Evolutionary conservation across 345 rosid genomes (phyloP), one percentile per base, ranked within the genome.

Genomic region (Punica granatum): DNA sequence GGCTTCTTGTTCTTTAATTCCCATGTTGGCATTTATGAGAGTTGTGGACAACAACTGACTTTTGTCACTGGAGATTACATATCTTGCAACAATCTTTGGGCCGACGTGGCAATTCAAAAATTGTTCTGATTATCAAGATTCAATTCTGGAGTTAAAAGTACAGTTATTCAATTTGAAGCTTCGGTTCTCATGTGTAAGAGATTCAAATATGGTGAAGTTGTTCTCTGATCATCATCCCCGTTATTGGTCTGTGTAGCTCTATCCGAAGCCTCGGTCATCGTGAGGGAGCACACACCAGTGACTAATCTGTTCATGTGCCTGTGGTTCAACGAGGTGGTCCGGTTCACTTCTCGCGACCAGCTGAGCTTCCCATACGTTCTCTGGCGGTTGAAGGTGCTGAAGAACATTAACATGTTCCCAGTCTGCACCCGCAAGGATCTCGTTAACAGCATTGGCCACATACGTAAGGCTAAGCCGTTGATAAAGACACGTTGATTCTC

Each of bases 281-380:
- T 86, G 76, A 82, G 98, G 81, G 80, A 92, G 81, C 92, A 92
- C 73, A 79, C 89, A 10, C 88, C 90, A 25, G 31, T 89, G 66
- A 85, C 88, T 23, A 85, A 92, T 73, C 67, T 89, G 51, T 80
- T 92, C 18, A 89, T 88, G 96, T 92, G 98, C 86, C 84, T 89
- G 28, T 92, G 96, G 98, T 92, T 92, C 76, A 88, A 92, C 51
- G 98, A 92, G 81, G 98, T 86, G 11, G 96, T 92, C 14, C 94
- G 90, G 10, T 92, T 76, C 78, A 92, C 98, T 11, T 92, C 98
- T n/a, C 84, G 98, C 46, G 98, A 93, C 77, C 98, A 93, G 53
- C 79, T 93, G 67, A 93, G 98, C 74, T 93, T 90, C 77, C 98
- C 98, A 0, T 89, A 85, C 67, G 91, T 93, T 58, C 81, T 87